Evolutionary conservation across 2,329 filamentous ascomycete genomes (phyloP), one percentile per base, ranked within the genome.

Genomic region (Rhinocladiella similis): DNA sequence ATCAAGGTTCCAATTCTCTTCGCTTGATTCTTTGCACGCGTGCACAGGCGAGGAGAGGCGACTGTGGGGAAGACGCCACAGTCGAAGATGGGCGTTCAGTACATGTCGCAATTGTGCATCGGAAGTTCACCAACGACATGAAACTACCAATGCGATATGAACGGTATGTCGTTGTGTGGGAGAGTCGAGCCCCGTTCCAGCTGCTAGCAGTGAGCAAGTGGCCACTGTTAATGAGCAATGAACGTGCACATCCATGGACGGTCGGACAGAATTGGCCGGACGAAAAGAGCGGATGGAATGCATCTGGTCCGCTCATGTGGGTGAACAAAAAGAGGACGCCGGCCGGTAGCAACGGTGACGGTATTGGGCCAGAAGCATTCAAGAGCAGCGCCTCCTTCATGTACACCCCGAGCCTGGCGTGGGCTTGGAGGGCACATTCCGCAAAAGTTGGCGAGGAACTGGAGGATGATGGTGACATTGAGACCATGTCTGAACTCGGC

Each of bases 331-430:
- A 13, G 19, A 38, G 42, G 27, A 38, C 14, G 45, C 53, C 56
- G 57, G 50, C 56, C 3, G 46, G 38, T 20, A 10, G 27, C 13
- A 56, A 27, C 20, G 12, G 47, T 42, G 48, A 36, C 13, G 35
- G 14, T 27, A 10, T 47, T 13, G 35, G 49, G 16, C n/a, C 50
- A 22, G 43, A 45, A 38, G 57, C 19, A 54, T 48, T 59, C 48
- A 46, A 65, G 62, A 54, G 50, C 22, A 68, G 66, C 62, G 70
- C 68, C 1, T 67, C 68, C 19, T 73, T 75, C 53, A 73, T 72
- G 1, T 74, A 75, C 53, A 73, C 72, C 7, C 72, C 72, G 3
- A 72, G 70, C 46, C 69, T 74, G 19, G 68, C 70, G 1, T 75
- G 70, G 60, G 69, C 70, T 9, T 73, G 70, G 70, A 50, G 46